Evolutionary conservation across 768 basidiomycete genomes (phyloP), one percentile per base, ranked within the genome.

Genomic region (Mycena polygramma): DNA sequence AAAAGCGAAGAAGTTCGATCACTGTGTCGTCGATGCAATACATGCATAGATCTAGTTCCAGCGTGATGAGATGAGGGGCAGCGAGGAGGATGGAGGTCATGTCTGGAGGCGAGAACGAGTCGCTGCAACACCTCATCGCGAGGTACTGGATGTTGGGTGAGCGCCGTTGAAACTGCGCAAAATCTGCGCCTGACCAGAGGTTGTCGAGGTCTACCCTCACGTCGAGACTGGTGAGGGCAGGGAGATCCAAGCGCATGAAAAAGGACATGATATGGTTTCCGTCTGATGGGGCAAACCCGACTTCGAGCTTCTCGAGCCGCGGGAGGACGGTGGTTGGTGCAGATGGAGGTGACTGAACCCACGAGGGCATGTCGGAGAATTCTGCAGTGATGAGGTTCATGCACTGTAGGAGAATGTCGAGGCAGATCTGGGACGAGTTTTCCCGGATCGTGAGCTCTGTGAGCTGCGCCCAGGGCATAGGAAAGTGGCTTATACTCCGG

Each of bases 401-500:
- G 30, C 70, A 71, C 45, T 63, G 70, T 24, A 57, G 0, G 0
- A 71, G 49, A 20, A 63, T 49, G 9, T 57, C 57, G 46, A 66
- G 52, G 46, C 52, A 62, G 4, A 24, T 24, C 17, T 55, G 65
- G 54, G 36, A 14, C 10, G 52, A 54, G 4, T 52, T 11, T 19
- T 49, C 26, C 30, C 10, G 5, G 20, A 63, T 7, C 19, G 22
- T 41, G 11, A 71, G 41, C 37, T 57, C 17, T 1, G 55, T 66
- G 60, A 71, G 65, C 43, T 71, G 70, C 15, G 60, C 39, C 70
- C 70, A 71, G 10, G 64, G 70, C 53, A 63, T 54, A 22, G 22
- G 62, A 15, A 67, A 54, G 24, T 10, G 48, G n/a, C 9, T 39
- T 8, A 30, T 57, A 7, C 17, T 2, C 24, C 0, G 1, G 26